Evolutionary conservation across 805 yeast species (phyloP), one percentile per base, ranked within the genome.

Genomic region (Candida yuanshanica): DNA sequence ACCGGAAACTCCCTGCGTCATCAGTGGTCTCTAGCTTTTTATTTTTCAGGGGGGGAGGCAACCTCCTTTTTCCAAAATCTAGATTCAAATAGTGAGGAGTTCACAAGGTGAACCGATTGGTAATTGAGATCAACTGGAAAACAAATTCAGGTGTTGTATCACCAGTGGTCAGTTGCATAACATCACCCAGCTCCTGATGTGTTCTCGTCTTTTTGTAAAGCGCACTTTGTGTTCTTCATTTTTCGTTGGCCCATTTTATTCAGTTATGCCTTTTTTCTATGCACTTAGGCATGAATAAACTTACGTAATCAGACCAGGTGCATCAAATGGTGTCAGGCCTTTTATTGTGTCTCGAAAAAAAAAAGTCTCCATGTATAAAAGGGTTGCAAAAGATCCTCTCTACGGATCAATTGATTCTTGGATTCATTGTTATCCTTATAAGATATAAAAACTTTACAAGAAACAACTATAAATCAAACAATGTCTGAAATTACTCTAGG

Each of bases 401-500:
- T n/a, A 33, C 6, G 13, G 8, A 27, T 25, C 20, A 17, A 20
- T 17, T 18, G 18, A 12, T 32, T 32, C 18, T 20, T n/a, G n/a
- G 32, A 8, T 24, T 25, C 31, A 18, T 25, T 13, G 33, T 33
- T 27, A 20, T 23, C 14, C 18, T 20, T 32, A 34, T 25, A 38
- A 16, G 22, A n/a, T 26, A 35, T 13, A 26, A 33, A 44, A 38
- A 25, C 36, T 27, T 29, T 36, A 42, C 41, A 31, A 40, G 25
- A 32, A 22, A 42, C 38, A 45, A 18, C 29, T 35, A n/a, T 18
- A 29, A 26, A 20, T 8, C 35, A 27, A 27, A 45, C 38, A 4
- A 50, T 49, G 53, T 34, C 47, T 24, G 66, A 66, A 51, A 77
- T 84, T 51, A 65, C 89, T 40, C 68, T 86, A 53, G 95, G 95